Evolutionary conservation across 225 moss, liverwort and hornwort genomes (phyloP), one percentile per base, ranked within the genome.

Genomic region (Marchantia polymorpha): DNA sequence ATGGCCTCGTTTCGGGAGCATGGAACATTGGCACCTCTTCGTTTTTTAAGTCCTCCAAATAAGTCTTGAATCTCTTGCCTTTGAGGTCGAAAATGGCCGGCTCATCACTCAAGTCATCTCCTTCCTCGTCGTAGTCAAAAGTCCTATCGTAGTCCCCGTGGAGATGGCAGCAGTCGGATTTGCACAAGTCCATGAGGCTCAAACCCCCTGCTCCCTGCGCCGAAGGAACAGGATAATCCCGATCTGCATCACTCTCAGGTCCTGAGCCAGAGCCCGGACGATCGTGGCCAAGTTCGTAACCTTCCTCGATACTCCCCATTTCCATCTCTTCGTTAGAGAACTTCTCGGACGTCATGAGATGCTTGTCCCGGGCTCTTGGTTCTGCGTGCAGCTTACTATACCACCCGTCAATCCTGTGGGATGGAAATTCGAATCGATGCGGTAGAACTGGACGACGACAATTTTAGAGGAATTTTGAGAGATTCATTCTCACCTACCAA

Each of bases 301-400:
- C 73, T 17, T 72, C 49, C 73, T 54, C 52, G 39, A 39, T 39
- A 39, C 39, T 39, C 50, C 7, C 52, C 14, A 15, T 20, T 8
- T 46, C 63, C 3, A 20, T 20, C 15, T 23, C n/a, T 23, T 74
- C 56, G 30, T 53, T 14, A 22, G 52, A 46, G 19, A 10, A 69
- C 7, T 46, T 10, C 69, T 30, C 39, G 6, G 76, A 59, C 29
- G 19, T 60, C 76, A 76, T 60, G 60, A 76, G 76, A 47, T 76
- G 76, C 22, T 61, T 60, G 16, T 76, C 76, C 3, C 61, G 46
- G 46, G 76, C 76, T 76, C 10, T 76, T 10, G 76, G 61, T 29
- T 61, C 76, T 7, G 76, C 76, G n/a, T 76, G 30, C 15, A 76
- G 22, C 59, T 76, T 76, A 20, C 20, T 60, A 19, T 76, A 76